Evolutionary conservation across 129 eudicot genomes (phyloP).

Genomic region (Glebionis coronaria): DNA sequence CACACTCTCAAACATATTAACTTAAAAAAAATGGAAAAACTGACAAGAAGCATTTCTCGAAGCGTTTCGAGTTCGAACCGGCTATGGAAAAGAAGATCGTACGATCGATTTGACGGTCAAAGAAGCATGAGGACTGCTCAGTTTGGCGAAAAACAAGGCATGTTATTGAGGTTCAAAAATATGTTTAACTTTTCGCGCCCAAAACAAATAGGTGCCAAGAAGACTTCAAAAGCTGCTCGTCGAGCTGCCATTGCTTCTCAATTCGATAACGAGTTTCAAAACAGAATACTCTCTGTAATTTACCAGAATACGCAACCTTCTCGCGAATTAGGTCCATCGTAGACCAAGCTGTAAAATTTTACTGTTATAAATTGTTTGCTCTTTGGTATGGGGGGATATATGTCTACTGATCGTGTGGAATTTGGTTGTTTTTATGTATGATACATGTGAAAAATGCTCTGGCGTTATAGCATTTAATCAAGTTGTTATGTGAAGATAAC

Average conservation of each 20-base stretch:
- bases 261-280: slow-evolving; percentile 20
- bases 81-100: slow-evolving; percentile 16
- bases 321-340: neutral
- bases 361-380: neutral
- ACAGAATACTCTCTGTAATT: slow-evolving; percentile 9
- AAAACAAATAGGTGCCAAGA: neutral
- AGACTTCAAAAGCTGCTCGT: slow-evolving; percentile 11
- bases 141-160: slow-evolving; percentile 11
- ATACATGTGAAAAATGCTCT: neutral
- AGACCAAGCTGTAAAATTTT: neutral
- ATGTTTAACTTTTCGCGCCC: slow-evolving; percentile 2
- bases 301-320: slow-evolving; percentile 6
- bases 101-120: slow-evolving; percentile 15
- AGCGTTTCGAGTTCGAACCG: slow-evolving; percentile 27
- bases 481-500: neutral
- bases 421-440: neutral
- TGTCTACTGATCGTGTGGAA: neutral
- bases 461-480: too few species aligned
- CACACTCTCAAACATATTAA: neutral
- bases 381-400: neutral
- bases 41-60: slow-evolving; percentile 16
- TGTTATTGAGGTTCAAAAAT: slow-evolving; percentile 21
- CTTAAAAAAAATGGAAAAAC: slow-evolving; percentile 22
- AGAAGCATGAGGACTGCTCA: slow-evolving; percentile 24
- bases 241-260: neutral